A percentile compares a stretch with the other conserved stretches of the same genome.
Conservation (phyloP, 2,329 filamentous ascomycete species). For the Botrytis elliptica region DNA sequence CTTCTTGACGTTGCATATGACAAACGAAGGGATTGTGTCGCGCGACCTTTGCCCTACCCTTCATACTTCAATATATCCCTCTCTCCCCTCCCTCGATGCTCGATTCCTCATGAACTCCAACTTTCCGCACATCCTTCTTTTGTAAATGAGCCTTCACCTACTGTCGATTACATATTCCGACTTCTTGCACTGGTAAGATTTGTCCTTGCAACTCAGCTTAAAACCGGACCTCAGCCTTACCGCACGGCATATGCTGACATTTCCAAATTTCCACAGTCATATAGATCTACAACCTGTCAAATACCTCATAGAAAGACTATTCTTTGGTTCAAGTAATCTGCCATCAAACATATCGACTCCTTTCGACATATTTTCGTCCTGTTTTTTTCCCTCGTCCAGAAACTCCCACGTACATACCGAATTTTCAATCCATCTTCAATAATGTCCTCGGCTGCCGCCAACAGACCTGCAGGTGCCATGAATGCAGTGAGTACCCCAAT, state of each 20-base stretch:
- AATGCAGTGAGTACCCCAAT: conserved; percentile 43
- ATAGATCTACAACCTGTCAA: conserved; percentile 39
- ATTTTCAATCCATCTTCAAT: conserved; percentile 39
- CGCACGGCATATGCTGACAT: conserved; percentile 37
- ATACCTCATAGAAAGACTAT: conserved; percentile 34
- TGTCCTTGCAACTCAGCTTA: conserved; percentile 31
- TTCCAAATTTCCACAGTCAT: conserved; percentile 36
- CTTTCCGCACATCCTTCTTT: conserved; percentile 30
- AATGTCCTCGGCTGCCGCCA: conserved; percentile 40
- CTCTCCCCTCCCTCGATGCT: conserved; percentile 37
- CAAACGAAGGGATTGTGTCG: conserved; percentile 41
- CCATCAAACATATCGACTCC: conserved; percentile 26
- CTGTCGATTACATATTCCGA: conserved; percentile 38
- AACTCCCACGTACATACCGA: conserved; percentile 25
- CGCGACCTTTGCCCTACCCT: conserved; percentile 37
- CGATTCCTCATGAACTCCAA: conserved; percentile 32
- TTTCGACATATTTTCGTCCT: conserved; percentile 27
- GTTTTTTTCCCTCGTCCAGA: conserved; percentile 22
- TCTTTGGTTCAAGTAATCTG: conserved; percentile 30
- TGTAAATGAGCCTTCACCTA: conserved; percentile 39
- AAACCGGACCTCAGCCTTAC: conserved; percentile 38
- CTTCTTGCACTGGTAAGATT: conserved; percentile 36
- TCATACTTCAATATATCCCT: conserved; percentile 35
- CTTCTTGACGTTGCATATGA: conserved; percentile 39
- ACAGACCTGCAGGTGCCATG: conserved; percentile 41